Evolutionary conservation across 805 yeast species (phyloP).

Genomic region (Metschnikowia proteae): DNA sequence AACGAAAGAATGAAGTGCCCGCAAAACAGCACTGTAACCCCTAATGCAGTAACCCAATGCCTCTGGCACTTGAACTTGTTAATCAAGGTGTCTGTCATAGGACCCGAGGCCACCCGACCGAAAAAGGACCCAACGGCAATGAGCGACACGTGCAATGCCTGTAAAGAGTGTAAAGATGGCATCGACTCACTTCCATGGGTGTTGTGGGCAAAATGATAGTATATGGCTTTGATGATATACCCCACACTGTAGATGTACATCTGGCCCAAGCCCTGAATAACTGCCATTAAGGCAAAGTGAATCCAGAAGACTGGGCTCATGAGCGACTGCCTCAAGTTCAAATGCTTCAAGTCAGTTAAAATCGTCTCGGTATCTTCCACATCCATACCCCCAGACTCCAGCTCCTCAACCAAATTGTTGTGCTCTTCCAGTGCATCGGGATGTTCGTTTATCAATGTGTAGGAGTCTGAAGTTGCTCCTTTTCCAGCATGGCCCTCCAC

Average conservation of each 20-base stretch:
- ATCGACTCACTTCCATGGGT: not conserved
- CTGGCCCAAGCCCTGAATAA: constrained; percentile 37
- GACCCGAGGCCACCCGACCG: constrained; percentile 33
- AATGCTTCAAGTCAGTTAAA: constrained; percentile 13
- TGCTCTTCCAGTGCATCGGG: not conserved
- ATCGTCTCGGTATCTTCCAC: not conserved
- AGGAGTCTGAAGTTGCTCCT: not conserved
- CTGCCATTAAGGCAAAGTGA: constrained; percentile 29
- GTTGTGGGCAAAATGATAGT: constrained; percentile 7
- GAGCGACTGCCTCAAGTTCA: constrained; percentile 21
- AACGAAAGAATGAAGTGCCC: constrained; percentile 25
- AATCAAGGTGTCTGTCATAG: constrained; percentile 27
- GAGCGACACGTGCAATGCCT: constrained; percentile 33
- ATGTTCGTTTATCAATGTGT: not conserved
- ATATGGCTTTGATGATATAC: constrained; percentile 28
- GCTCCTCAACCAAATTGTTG: not conserved
- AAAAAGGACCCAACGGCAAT: constrained; percentile 30
- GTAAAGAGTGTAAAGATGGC: constrained; percentile 21
- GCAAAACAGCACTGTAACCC: constrained; percentile 26
- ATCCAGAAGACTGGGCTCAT: constrained; percentile 30
- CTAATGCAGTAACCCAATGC: constrained; percentile 32
- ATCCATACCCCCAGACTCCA: not conserved
- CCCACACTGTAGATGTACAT: constrained; percentile 37
- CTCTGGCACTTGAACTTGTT: constrained; percentile 24
- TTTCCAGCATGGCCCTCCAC: constrained; percentile 23